Base-by-base conservation (phyloP, 768 basidiomycete genomes). In the Sutorius australiensis region DNA sequence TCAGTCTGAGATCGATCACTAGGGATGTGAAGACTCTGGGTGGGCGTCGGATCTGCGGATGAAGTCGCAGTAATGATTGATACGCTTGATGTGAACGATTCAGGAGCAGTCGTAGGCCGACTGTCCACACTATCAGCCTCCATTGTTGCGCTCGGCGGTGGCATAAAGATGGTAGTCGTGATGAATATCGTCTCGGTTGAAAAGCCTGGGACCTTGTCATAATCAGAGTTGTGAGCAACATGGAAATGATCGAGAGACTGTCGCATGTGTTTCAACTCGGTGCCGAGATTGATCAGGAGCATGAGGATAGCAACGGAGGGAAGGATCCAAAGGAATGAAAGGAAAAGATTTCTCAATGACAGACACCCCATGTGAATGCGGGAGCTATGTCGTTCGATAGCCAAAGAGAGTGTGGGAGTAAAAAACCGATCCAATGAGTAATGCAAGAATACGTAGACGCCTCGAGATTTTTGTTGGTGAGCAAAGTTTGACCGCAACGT, bases 381-480 rank as follows among this genome's bases (percentile, higher is more conserved):
- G 14, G 57, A 31, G 37, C 47, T 28, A 17, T 51, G 16, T 5
- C 46, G 56, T 45, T 58, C 57, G 19, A 51, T 46, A 14, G 60
- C 60, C 24, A 85, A 48, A 38, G 73, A 75, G 12, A 87, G 64
- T 21, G 72, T 73, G 3, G 87, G 84, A 60, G 78, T 75, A 65
- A 84, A 86, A 60, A 78, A 80, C 56, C 75, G 80, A 49, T 78
- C 77, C 60, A 81, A 64, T 14, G 77, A 80, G 61, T 79, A 83
- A 51, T 82, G 82, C 36, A 83, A 67, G 9, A 89, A 68, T 58
- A 72, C 75, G 53, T 72, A 68, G 37, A 79, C 76, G n/a, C 71
- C 68, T 24, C 66, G 54, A 28, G 67, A 60, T 42, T 53, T 59
- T 54, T 77, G 74, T 51, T 80, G 77, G 60, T 86, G 76, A 33